Base-by-base conservation (phyloP, 139 green algal species). In the Tetraselmis chui region DNA sequence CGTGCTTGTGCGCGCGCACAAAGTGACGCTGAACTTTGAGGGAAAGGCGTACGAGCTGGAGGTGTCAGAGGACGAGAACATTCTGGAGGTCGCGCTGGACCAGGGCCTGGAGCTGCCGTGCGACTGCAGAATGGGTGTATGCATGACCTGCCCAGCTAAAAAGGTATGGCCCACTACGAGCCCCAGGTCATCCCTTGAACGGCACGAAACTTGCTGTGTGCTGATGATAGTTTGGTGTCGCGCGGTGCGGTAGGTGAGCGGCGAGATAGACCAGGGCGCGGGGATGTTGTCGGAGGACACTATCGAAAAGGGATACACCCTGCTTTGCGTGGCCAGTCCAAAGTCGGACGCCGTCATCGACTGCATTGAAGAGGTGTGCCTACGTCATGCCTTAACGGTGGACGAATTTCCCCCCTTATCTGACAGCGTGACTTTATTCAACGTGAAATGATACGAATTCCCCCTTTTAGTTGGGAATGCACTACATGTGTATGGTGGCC, bases 121-220 rank as follows among this genome's bases (percentile, higher is more conserved):
- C 77, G 94, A 98, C 86, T 98, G 94, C 91, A 95, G 92, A 78
- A 93, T 98, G 83, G 94, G 94, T 31, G 93, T 97, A 1, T 97
- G 94, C 90, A 95, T 94, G 90, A 93, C 88, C 1, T 95, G 93
- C 85, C 89, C 93, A 28, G 91, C 91, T 25, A 92, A 91, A 80
- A 78, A 94, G 89, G 88, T 93, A 45, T 75, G 86, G 5, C 22
- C 22, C 30, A 2, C 76, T 25, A 29, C 77, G 77, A 22, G 22
- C 2, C 2, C 77, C 25, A 28, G 2, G 23, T 25, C 26, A 77
- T 28, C 74, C 2, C n/a, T n/a, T n/a, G n/a, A n/a, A n/a, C n/a
- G n/a, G n/a, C n/a, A n/a, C n/a, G n/a, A n/a, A n/a, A n/a, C n/a
- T n/a, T n/a, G n/a, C n/a, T n/a, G n/a, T n/a, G n/a, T n/a, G n/a